These are phyloP conservation scores for Hysterium pulicare DNA, from an alignment of 2,329 filamentous ascomycete genomes.

Conservation along the genomic window DNA sequence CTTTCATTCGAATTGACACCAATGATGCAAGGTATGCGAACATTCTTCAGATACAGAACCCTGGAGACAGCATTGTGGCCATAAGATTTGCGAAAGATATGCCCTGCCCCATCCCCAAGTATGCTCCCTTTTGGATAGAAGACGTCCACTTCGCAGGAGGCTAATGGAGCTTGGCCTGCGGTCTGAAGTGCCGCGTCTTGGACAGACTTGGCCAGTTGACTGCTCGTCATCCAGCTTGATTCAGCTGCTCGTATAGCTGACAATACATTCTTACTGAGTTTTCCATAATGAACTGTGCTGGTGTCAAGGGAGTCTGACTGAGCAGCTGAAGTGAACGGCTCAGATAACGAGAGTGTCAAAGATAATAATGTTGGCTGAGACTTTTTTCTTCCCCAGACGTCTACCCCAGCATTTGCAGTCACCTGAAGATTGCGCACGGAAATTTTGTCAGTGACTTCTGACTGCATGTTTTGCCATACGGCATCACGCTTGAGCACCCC, in stretches of 20 bases:
- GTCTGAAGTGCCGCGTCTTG: constrained; percentile 15
- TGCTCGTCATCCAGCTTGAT: constrained; percentile 21
- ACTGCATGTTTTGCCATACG: constrained; percentile 20
- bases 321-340: constrained; percentile 58
- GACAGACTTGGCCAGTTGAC: constrained; percentile 16
- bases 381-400: constrained; percentile 66
- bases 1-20: constrained; percentile 73
- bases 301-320: constrained; percentile 57
- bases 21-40: constrained; percentile 65
- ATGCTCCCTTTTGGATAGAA: constrained; percentile 66
- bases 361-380: constrained; percentile 62
- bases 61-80: constrained; percentile 18
- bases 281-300: constrained; percentile 76
- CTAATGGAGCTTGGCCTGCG: constrained; percentile 25
- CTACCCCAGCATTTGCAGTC: constrained; percentile 55
- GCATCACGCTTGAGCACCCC: constrained; percentile 11
- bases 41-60: constrained; percentile 51
- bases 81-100: constrained; percentile 33
- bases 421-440: constrained; percentile 61
- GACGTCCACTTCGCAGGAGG: constrained; percentile 52
- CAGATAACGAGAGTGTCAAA: constrained; percentile 55
- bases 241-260: constrained; percentile 40
- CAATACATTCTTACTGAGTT: constrained; percentile 64
- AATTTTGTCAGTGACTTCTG: constrained; percentile 43
- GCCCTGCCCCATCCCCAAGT: constrained; percentile 58